These are phyloP conservation scores for Hypoxylon sp. DNA, from an alignment of 2,329 filamentous ascomycete species.

Conservation along the genomic window DNA sequence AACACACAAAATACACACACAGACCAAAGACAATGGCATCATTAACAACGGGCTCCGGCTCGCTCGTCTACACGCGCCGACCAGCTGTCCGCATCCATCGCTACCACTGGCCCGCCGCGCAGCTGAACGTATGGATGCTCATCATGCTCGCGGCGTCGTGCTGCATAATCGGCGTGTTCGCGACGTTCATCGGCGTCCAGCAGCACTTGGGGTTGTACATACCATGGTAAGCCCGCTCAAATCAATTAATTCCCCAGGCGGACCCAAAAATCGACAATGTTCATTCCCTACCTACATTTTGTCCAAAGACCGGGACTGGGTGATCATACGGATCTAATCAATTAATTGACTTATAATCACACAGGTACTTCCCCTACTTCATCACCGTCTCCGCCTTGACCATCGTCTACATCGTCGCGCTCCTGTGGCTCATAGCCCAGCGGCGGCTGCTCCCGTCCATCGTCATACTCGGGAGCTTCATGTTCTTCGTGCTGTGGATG, in stretches of 20 bases:
- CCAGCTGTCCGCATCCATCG: constrained; percentile 60
- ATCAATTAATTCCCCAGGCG: too few species aligned
- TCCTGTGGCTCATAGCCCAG: constrained; percentile 69
- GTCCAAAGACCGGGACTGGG: too few species aligned
- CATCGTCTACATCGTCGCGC: constrained; percentile 71
- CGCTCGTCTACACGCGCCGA: constrained; percentile 55
- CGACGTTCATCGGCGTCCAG: constrained; percentile 67
- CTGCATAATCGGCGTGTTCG: constrained; percentile 68
- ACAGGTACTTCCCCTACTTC: constrained; percentile 74
- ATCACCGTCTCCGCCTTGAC: constrained; percentile 67
- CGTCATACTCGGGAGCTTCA: constrained; percentile 70
- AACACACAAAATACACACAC: too few species aligned
- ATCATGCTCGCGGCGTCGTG: constrained; percentile 68
- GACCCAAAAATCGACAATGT: too few species aligned
- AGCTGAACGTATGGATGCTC: constrained; percentile 73
- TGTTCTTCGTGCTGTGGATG: constrained; percentile 73
- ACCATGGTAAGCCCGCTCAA: constrained; percentile 68
- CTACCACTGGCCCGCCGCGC: constrained; percentile 74
- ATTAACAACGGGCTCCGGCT: constrained; percentile 50
- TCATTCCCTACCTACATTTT: too few species aligned
- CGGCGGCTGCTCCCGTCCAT: constrained; percentile 68
- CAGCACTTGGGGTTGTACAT: constrained; percentile 61
- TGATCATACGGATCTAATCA: too few species aligned
- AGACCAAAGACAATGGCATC: constrained; percentile 50
- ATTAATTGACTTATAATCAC: neutral